Conservation (phyloP, 2,329 filamentous ascomycete species). For the Ascochyta pisi region DNA sequence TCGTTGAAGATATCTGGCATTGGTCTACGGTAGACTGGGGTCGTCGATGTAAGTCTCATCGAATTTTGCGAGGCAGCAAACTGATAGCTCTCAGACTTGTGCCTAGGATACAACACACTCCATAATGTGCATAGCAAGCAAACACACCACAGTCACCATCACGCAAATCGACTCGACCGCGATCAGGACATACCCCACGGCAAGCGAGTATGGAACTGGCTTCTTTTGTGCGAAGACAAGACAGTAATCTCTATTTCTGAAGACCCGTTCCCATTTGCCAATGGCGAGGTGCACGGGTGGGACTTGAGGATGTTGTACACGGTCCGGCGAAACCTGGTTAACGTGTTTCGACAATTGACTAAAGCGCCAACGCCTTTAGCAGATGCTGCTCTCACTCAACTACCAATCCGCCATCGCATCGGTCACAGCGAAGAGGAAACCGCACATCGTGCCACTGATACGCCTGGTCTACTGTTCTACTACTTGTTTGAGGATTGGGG, state of each 20-base stretch:
- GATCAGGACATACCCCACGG: conserved; percentile 54
- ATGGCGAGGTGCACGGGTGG: conserved; percentile 47
- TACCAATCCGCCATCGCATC: conserved; percentile 55
- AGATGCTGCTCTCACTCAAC: conserved; percentile 51
- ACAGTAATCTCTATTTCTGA: conserved; percentile 76
- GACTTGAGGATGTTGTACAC: conserved; percentile 58
- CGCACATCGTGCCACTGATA: conserved; percentile 58
- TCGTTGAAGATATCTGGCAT: conserved; percentile 76
- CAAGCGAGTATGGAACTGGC: conserved; percentile 72
- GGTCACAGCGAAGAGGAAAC: conserved; percentile 56
- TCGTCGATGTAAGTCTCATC: conserved; percentile 59
- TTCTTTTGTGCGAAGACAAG: conserved; percentile 72
- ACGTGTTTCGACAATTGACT: conserved; percentile 68
- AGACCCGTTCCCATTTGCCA: conserved; percentile 54
- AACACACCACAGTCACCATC: conserved; percentile 18
- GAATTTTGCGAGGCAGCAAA: background rate
- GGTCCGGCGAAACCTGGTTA: conserved; percentile 64
- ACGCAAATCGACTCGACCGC: conserved; percentile 42
- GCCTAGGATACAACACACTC: conserved; percentile 74
- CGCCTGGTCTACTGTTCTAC: conserved; percentile 68
- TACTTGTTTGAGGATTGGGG: conserved; percentile 72
- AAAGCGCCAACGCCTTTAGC: conserved; percentile 55
- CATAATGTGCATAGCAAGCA: conserved; percentile 51
- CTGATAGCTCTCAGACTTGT: conserved; percentile 60
- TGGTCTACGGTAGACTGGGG: conserved; percentile 77